Conservation (phyloP, 83 land plant species). For the Picea abies region DNA sequence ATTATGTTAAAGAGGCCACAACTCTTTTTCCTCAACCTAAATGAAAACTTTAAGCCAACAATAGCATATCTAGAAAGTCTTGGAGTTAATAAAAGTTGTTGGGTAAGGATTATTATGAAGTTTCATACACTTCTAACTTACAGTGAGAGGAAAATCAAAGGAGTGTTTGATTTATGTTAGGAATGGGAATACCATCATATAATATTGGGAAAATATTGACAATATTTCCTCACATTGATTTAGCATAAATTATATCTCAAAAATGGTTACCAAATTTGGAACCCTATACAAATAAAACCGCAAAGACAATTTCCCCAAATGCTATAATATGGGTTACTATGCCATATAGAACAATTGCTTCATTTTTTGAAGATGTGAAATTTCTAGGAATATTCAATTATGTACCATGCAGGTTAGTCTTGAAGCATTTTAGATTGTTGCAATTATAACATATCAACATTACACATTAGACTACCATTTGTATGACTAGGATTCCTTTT, state of each 20-base stretch:
- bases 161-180: slow-evolving; percentile 49
- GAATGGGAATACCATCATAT: slow-evolving; percentile 52
- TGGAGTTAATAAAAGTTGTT: slow-evolving; percentile 67
- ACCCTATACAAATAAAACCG: slow-evolving; percentile 65
- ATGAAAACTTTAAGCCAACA: slow-evolving; percentile 65
- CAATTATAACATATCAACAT: too few relatives aligned
- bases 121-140: slow-evolving; percentile 85
- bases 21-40: slow-evolving; percentile 69
- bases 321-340: too few relatives aligned
- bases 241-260: slow-evolving; percentile 40
- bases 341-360: too few relatives aligned
- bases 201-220: slow-evolving; percentile 62
- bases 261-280: slow-evolving; percentile 66
- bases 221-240: slow-evolving; percentile 70
- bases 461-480: too few relatives aligned
- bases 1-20: slow-evolving; percentile 77
- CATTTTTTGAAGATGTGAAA: too few relatives aligned
- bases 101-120: slow-evolving; percentile 69
- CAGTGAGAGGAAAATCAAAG: slow-evolving; percentile 57
- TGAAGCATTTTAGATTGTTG: too few relatives aligned
- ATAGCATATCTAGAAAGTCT: slow-evolving; percentile 57
- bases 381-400: too few relatives aligned
- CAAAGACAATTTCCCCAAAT: slow-evolving; percentile 69
- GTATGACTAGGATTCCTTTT: too few relatives aligned
- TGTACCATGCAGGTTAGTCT: too few relatives aligned